Conservation (phyloP, 345 rosid genomes). For the Salix viminalis region DNA sequence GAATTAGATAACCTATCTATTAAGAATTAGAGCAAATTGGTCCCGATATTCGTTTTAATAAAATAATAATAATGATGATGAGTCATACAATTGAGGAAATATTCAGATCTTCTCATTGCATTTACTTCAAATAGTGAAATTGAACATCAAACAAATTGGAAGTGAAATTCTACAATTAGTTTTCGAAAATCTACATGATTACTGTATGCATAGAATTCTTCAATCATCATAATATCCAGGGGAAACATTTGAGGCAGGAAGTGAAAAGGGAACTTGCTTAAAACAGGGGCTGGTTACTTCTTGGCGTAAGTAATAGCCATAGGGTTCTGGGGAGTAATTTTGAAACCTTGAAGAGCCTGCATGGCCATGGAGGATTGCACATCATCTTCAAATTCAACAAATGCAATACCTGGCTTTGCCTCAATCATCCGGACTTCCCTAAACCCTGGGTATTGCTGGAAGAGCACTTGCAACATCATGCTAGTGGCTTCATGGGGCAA, state of each 20-base stretch:
- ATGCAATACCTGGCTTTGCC: slow-evolving; percentile 94
- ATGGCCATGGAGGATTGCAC: slow-evolving; percentile 76
- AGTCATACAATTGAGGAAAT: background rate
- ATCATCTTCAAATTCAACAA: slow-evolving; percentile 85
- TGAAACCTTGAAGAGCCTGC: slow-evolving; percentile 90
- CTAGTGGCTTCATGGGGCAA: slow-evolving; percentile 83
- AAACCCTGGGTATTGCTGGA: slow-evolving; percentile 79
- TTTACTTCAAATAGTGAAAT: background rate
- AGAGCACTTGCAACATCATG: slow-evolving; percentile 74
- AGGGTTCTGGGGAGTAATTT: slow-evolving; percentile 76
- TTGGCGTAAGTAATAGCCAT: slow-evolving; percentile 88
- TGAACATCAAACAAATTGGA: background rate
- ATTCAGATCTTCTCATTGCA: background rate
- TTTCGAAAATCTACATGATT: slow-evolving; percentile 1
- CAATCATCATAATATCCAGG: background rate
- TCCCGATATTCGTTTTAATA: too few relatives aligned
- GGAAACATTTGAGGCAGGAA: background rate
- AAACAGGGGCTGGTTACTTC: slow-evolving; percentile 37
- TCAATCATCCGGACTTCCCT: slow-evolving; percentile 88
- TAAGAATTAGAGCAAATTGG: too few relatives aligned
- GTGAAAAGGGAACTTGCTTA: background rate
- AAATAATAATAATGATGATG: too few relatives aligned
- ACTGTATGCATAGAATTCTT: background rate
- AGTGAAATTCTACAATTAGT: background rate
- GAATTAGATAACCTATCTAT: too few relatives aligned